Evolutionary conservation across 2,329 filamentous ascomycete genomes (phyloP), one percentile per base, ranked within the genome.

Genomic region (Hymenoscyphus occultus): DNA sequence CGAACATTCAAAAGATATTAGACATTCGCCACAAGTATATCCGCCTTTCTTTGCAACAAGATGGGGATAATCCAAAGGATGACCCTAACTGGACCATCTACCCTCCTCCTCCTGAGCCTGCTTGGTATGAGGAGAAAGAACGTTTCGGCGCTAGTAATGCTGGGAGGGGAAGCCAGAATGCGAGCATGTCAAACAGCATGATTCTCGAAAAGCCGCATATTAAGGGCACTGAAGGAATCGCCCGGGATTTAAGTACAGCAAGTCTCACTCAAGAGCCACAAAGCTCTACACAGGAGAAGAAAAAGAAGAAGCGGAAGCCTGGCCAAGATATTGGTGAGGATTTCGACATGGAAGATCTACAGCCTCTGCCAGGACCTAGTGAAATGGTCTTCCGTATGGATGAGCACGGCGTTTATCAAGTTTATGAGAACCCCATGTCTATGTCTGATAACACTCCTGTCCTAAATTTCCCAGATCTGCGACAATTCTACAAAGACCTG

Each of bases 401-500:
- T 76, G 85, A 88, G 2, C 90, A 86, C 70, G 91, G 95, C 66
- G 92, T 99, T 4, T 99, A 92, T 75, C 95, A 99, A 75, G 92
- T 99, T 1, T 97, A 92, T 74, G 89, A 94, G 71, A 89, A 85
- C 58, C 79, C 84, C 4, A 82, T 84, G 64, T 85, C 87, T 2
- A 81, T 83, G 42, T 82, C 88, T 61, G 80, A 85, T 19, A 84
- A 87, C 67, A 82, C 83, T 19, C 93, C 94, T 0, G 86, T 93
- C 16, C 84, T 97, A 60, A 83, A 87, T 57, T 91, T 98, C n/a
- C 95, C 95, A 0, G 96, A 92, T 5, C 86, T 98, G 73, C 87
- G 93, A 73, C 94, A 99, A 73, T 99, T 93, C 74, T 99, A 98
- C 77, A 91, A 97, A 82, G 94, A 97, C 74, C 81, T 99, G 32